Evolutionary conservation across 257 asterid genomes (phyloP).

Genomic region (Ehretia macrophylla): DNA sequence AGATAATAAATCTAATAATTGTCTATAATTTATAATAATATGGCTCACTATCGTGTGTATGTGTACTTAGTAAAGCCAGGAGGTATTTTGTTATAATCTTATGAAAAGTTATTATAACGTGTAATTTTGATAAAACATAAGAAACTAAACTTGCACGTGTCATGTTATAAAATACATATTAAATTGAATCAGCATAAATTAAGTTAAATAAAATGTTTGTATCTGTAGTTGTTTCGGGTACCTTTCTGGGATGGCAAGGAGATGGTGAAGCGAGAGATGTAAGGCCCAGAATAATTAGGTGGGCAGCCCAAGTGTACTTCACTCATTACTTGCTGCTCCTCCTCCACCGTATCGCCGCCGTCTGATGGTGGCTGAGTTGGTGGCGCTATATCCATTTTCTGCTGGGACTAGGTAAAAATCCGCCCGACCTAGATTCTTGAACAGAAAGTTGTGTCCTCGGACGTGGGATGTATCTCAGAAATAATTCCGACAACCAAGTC

Average conservation of each 20-base stretch:
- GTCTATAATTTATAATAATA: no score
- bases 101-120: background rate
- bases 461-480: no score
- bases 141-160: no score
- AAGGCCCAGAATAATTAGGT: constrained; percentile 56
- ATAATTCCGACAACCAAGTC: no score
- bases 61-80: no score
- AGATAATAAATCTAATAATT: no score
- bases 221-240: constrained; percentile 1
- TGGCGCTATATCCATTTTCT: background rate
- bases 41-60: no score
- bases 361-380: constrained; percentile 8
- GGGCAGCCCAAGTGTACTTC: constrained; percentile 95
- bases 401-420: background rate
- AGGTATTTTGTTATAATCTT: no score
- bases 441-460: no score
- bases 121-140: background rate
- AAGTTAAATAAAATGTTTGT: background rate
- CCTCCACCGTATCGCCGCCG: constrained; percentile 17
- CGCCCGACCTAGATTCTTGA: no score
- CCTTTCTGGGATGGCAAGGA: constrained; percentile 43
- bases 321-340: constrained; percentile 85
- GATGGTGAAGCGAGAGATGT: constrained; percentile 65
- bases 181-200: background rate
- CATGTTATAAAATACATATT: background rate